Evolutionary conservation across 441 rosid genomes (phyloP).

Genomic region (Manihot esculenta): DNA sequence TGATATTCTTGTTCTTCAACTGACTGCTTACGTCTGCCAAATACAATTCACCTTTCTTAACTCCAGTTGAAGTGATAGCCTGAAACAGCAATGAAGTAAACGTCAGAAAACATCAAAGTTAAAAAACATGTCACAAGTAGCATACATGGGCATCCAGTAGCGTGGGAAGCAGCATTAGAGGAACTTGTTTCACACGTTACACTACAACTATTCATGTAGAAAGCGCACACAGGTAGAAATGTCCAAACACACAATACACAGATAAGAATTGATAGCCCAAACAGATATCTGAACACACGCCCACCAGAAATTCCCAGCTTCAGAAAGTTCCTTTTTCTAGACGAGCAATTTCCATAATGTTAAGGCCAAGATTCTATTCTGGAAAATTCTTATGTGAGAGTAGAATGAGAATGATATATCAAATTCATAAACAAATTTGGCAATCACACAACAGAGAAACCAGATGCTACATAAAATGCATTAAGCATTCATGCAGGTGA

Average conservation of each 20-base stretch:
- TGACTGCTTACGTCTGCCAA: constrained; percentile 71
- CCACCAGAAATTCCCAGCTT: background rate
- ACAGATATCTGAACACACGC: background rate
- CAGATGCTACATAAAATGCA: background rate
- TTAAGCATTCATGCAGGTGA: background rate
- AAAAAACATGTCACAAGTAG: background rate
- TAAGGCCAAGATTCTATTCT: background rate
- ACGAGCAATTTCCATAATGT: background rate
- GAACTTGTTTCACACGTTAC: background rate
- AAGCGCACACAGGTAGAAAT: background rate
- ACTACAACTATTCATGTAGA: background rate
- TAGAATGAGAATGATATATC: background rate
- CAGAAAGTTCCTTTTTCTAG: background rate
- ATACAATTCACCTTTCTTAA: constrained; percentile 70
- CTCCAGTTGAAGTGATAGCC: constrained; percentile 80
- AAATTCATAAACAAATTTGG: background rate
- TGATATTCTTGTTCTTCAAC: constrained; percentile 59
- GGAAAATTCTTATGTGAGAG: background rate
- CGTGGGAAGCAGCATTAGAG: background rate
- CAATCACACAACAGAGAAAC: background rate
- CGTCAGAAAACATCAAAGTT: constrained; percentile 9
- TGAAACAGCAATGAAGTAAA: constrained; percentile 27
- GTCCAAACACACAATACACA: background rate
- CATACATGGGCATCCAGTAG: background rate
- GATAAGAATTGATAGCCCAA: background rate